Conservation (phyloP, 2,329 filamentous ascomycete genomes). For the Fusarium phyllophilum region DNA sequence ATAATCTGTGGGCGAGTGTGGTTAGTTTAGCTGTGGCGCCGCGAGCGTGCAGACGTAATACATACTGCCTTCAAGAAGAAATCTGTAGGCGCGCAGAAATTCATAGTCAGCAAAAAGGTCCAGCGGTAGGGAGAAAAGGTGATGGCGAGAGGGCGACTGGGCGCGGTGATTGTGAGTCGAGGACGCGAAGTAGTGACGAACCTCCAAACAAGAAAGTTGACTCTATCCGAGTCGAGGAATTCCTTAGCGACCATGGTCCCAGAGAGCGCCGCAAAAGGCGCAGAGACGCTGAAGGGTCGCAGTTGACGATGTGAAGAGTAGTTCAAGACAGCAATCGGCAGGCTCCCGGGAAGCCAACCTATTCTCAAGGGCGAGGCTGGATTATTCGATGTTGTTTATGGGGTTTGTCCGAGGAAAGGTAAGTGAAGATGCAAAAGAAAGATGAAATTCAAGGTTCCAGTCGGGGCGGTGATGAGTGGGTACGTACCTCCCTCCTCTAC, state of each 20-base stretch:
- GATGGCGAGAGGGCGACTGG: constrained; percentile 14
- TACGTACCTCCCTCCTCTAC: constrained; percentile 42
- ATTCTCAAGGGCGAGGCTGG: constrained; percentile 25
- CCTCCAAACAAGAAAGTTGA: constrained; percentile 79
- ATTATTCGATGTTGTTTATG: constrained; percentile 26
- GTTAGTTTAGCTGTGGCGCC: constrained; percentile 40
- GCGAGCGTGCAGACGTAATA: constrained; percentile 47
- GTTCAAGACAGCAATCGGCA: constrained; percentile 17
- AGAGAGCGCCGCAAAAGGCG: constrained; percentile 49
- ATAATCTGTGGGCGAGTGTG: constrained; percentile 62
- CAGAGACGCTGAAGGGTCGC: constrained; percentile 42
- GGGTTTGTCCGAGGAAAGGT: constrained; percentile 40
- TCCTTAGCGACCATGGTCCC: constrained; percentile 65
- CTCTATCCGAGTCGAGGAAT: constrained; percentile 71
- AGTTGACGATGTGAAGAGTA: constrained; percentile 17
- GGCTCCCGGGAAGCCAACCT: constrained; percentile 32
- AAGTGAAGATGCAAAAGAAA: constrained; percentile 49
- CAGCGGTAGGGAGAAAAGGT: constrained; percentile 7
- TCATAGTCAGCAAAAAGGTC: constrained; percentile 34
- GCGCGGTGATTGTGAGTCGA: constrained; percentile 30
- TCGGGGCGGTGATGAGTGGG: constrained; percentile 43
- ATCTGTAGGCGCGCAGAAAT: constrained; percentile 54
- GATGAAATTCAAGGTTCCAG: constrained; percentile 49
- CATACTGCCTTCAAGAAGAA: constrained; percentile 71
- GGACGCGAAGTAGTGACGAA: constrained; percentile 57